Evolutionary conservation across 73 alveolate species (phyloP).

Genomic region (Paramecium biaurelia): DNA sequence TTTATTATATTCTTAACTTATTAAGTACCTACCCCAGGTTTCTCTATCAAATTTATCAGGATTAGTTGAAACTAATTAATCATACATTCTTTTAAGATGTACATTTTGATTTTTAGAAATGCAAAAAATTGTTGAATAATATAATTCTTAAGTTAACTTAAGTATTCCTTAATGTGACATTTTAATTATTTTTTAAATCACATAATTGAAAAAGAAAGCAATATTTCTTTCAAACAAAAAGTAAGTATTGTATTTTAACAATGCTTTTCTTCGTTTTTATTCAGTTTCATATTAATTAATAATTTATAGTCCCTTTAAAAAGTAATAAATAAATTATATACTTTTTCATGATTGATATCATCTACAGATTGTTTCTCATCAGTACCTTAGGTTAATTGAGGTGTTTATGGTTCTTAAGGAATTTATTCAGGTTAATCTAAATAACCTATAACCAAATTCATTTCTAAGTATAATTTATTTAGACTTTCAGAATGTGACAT

Average conservation of each 20-base stretch:
- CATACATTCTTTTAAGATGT: slow-evolving; percentile 57
- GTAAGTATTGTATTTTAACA: slow-evolving; percentile 45
- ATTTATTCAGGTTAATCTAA: slow-evolving; percentile 39
- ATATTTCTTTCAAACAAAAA: slow-evolving; percentile 58
- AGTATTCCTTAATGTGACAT: slow-evolving; percentile 29
- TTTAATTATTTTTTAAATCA: slow-evolving; percentile 50
- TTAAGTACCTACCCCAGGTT: slow-evolving; percentile 43
- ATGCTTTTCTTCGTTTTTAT: slow-evolving; percentile 44
- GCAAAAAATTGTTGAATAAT: slow-evolving; percentile 50
- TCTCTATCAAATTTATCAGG: slow-evolving; percentile 44
- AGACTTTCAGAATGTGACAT: slow-evolving; percentile 9
- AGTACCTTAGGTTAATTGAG: background rate
- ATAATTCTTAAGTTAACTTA: slow-evolving; percentile 24
- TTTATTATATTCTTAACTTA: background rate
- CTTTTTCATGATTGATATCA: slow-evolving; percentile 43
- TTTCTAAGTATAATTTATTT: slow-evolving; percentile 4
- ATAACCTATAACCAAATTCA: slow-evolving; percentile 60
- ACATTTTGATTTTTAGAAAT: slow-evolving; percentile 54
- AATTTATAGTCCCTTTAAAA: background rate
- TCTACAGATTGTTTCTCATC: background rate
- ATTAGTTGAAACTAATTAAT: slow-evolving; percentile 18
- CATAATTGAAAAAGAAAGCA: slow-evolving; percentile 63
- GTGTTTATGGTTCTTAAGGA: slow-evolving; percentile 1
- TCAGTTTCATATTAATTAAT: slow-evolving; percentile 59
- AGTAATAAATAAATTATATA: background rate